Evolutionary conservation across 2,329 filamentous ascomycete species (phyloP), one percentile per base, ranked within the genome.

Genomic region (Drechslerella coelobrocha): DNA sequence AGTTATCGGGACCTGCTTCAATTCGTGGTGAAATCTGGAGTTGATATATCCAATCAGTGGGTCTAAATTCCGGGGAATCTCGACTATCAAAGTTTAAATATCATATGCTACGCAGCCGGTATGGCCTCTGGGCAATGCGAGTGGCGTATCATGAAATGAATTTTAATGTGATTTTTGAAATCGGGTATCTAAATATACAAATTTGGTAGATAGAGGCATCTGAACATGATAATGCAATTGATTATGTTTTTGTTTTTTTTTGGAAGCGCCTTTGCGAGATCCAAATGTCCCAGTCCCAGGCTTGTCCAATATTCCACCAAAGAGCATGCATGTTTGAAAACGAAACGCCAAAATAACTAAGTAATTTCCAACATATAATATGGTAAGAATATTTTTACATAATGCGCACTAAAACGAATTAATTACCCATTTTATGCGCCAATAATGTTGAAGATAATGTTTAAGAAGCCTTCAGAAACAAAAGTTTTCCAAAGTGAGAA

Each of bases 121-220:
- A n/a, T n/a, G n/a, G n/a, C n/a, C n/a, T n/a, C n/a, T n/a, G n/a
- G n/a, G n/a, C n/a, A n/a, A 31, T 31, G 29, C 29, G 12, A 31
- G 29, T 12, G n/a, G n/a, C n/a, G n/a, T 31, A 31, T 6, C 12
- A 31, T 31, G 6, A 6, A 31, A 31, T 24, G n/a, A 27, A 2
- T 27, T 51, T 24, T 2, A 21, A 6, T 3, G 27, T 57, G 52
- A 59, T 62, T 62, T 59, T 37, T 71, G 66, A 14, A 45, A 59
- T 71, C 63, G 66, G 66, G 66, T 71, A 71, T 71, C 66, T 71
- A 71, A 63, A 69, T 62, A 60, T 71, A 71, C 59, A 68, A 54
- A 26, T 48, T 43, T 9, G 43, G 51, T 41, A 34, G 56, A 43
- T 61, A 71, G 62, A 47, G 57, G 63, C 53, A 71, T 63, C 39